Conservation (phyloP, 768 basidiomycete genomes). For the Leccinum truebloodii region DNA sequence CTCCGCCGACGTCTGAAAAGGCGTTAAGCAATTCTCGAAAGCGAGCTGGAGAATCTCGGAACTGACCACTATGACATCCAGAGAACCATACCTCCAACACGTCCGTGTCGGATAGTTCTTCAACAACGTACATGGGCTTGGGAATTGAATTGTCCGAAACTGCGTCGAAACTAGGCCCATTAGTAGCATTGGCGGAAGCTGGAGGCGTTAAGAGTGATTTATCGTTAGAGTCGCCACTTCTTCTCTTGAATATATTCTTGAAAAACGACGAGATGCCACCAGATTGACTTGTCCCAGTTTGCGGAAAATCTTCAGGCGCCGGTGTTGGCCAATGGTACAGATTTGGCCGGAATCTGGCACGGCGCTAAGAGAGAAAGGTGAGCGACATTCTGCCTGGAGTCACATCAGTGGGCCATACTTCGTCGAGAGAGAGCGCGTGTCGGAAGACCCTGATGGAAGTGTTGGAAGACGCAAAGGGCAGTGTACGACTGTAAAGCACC, state of each 20-base stretch:
- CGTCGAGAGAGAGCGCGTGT: slow-evolving; percentile 78
- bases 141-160: not conserved
- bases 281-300: not conserved
- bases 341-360: slow-evolving; percentile 66
- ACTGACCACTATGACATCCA: slow-evolving; percentile 69
- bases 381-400: slow-evolving; percentile 2
- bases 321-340: slow-evolving; percentile 48
- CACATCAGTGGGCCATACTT: slow-evolving; percentile 41
- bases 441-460: slow-evolving; percentile 67
- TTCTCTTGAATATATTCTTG: slow-evolving; percentile 1
- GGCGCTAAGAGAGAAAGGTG: slow-evolving; percentile 44
- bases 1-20: slow-evolving; percentile 68
- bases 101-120: slow-evolving; percentile 37
- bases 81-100: slow-evolving; percentile 82
- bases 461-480: slow-evolving; percentile 72
- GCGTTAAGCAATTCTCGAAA: not conserved
- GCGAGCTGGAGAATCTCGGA: not conserved
- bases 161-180: not conserved
- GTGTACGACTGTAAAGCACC: slow-evolving; percentile 50
- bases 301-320: not conserved
- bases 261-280: not conserved
- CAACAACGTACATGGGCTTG: not conserved
- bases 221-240: not conserved
- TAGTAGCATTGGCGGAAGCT: not conserved
- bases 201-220: not conserved